Evolutionary conservation across 352 stramenopile genomes (phyloP), one percentile per base, ranked within the genome.

Genomic region (Phytophthora pistaciae): DNA sequence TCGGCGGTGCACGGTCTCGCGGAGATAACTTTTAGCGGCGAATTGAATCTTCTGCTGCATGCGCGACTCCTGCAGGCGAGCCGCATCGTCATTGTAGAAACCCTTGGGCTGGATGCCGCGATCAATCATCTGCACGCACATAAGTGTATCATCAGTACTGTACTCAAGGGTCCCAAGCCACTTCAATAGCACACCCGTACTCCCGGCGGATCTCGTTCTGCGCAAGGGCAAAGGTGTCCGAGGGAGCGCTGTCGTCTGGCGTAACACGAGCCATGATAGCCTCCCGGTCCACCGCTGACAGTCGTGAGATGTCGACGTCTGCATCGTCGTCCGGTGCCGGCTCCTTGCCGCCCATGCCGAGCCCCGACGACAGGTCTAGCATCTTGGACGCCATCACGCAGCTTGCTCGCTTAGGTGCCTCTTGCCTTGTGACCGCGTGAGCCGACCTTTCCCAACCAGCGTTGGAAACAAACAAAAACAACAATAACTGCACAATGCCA

Each of bases 141-240:
- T 11, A 38, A 7, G 56, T 27, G 1, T 27, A 33, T 16, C 21
- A 40, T 66, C 7, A 70, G 31, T 40, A 46, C 21, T 21, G 14
- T 38, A 18, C 14, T n/a, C n/a, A n/a, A n/a, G 16, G 31, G 56
- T 9, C 23, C 14, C 33, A 53, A 38, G n/a, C 5, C 38, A 20
- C 14, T 33, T 33, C 44, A 44, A 27, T 49, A 64, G 14, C 48
- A 13, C 50, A 50, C 5, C n/a, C n/a, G 7, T 66, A 91, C 83
- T 95, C 87, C 52, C 87, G 87, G 1, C 87, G 87, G 68, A 95
- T 93, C 63, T 95, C 87, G 61, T 93, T 95, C 68, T 95, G 87
- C 14, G 85, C 82, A 14, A 95, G 78, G 21, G 85, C 75, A 60
- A 92, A 95, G 0, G 87, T 85, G 58, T 93, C 87, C 2, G 84